Conservation (phyloP, 2,329 filamentous ascomycete genomes). For the Cercospora citrullina region DNA sequence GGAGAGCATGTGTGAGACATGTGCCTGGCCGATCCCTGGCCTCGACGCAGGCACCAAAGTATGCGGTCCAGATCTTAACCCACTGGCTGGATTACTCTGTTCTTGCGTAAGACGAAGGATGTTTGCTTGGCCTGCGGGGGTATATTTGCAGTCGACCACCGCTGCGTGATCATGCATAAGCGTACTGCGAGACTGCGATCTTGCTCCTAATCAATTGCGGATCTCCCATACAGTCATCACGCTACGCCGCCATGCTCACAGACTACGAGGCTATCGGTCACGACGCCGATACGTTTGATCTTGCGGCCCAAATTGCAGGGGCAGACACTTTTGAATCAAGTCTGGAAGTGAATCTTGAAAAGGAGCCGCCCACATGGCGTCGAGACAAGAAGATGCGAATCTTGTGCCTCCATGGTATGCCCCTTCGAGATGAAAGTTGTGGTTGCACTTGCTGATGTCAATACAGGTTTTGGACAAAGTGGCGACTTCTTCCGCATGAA, state of each 20-base stretch:
- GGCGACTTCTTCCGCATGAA: conserved; percentile 27
- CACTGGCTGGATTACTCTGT: not conserved
- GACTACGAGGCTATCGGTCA: conserved; percentile 18
- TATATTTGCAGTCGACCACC: conserved; percentile 1
- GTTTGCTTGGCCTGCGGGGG: not conserved
- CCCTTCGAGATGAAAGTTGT: too few relatives aligned
- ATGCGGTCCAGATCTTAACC: not conserved
- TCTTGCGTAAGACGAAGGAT: not conserved
- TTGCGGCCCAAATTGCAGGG: conserved; percentile 13
- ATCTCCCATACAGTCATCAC: not conserved
- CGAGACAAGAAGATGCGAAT: conserved; percentile 16
- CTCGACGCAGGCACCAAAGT: not conserved
- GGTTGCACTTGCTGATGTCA: not conserved
- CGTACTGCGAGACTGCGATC: not conserved
- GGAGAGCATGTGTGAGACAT: not conserved
- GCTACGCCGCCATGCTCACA: conserved; percentile 11
- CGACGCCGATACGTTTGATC: conserved; percentile 13
- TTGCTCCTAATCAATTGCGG: not conserved
- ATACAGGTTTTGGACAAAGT: conserved; percentile 24
- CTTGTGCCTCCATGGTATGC: conserved; percentile 19
- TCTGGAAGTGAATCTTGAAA: conserved; percentile 17
- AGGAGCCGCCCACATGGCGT: conserved; percentile 1
- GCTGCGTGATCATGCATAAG: not conserved
- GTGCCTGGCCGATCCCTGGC: not conserved
- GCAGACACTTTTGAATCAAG: conserved; percentile 14